Percentiles rank a stretch among this genome's conserved stretches.
These are phyloP conservation scores for Lentinus brumalis DNA, from an alignment of 768 basidiomycete species.

Conservation along the genomic window DNA sequence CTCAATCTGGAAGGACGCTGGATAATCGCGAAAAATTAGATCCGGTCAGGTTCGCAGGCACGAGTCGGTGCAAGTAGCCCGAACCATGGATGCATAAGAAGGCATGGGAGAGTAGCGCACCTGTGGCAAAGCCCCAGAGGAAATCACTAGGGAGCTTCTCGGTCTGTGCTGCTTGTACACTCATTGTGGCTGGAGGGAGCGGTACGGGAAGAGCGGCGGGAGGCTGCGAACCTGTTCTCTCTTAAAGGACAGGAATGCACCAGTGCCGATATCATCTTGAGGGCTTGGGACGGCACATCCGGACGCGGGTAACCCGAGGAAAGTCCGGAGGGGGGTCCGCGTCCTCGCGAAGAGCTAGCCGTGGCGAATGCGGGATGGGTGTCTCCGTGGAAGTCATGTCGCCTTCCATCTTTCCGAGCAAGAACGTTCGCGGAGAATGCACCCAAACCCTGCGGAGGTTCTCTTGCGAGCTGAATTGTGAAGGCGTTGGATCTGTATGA, in stretches of 20 bases:
- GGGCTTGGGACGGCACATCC: slow-evolving; percentile 39
- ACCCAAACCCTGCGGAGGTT: too few species aligned
- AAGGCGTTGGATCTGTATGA: background rate
- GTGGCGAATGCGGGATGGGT: too few species aligned
- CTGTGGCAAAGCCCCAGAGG: slow-evolving; percentile 73
- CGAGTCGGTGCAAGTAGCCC: background rate
- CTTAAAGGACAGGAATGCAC: slow-evolving; percentile 23
- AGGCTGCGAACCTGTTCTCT: slow-evolving; percentile 25
- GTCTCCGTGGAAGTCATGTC: slow-evolving; percentile 13
- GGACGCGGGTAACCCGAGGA: slow-evolving; percentile 44
- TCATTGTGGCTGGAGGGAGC: slow-evolving; percentile 29
- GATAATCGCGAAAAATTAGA: slow-evolving; percentile 6
- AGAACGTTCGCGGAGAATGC: slow-evolving; percentile 12
- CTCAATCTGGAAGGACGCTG: slow-evolving; percentile 76
- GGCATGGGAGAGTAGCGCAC: slow-evolving; percentile 37
- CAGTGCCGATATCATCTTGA: slow-evolving; percentile 31
- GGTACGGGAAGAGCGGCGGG: slow-evolving; percentile 12
- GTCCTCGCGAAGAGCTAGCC: slow-evolving; percentile 4
- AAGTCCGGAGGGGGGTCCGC: slow-evolving; percentile 41
- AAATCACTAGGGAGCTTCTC: slow-evolving; percentile 55
- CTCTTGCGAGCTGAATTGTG: background rate
- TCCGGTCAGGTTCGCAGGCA: background rate
- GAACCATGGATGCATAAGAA: background rate
- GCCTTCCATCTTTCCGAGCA: slow-evolving; percentile 7
- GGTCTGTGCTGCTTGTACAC: slow-evolving; percentile 18